Conservation (phyloP, 2,329 filamentous ascomycete genomes). For the Cladosporium austrohemisphaericum region DNA sequence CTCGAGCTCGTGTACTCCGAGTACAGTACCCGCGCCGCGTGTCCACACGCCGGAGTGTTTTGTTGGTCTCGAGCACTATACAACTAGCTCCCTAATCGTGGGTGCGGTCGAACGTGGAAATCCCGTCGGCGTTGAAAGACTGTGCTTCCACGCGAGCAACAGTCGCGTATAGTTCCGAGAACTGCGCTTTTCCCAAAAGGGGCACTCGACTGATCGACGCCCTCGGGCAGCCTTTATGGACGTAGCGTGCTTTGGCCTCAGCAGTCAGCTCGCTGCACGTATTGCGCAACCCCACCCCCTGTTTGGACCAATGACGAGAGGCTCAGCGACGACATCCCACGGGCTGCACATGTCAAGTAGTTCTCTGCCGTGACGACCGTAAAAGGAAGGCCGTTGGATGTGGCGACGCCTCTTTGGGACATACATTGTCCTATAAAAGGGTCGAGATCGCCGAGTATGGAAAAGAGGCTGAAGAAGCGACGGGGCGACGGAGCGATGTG, state of each 20-base stretch:
- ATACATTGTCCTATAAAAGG: not conserved
- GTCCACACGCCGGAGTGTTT: too few species aligned
- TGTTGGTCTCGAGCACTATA: too few species aligned
- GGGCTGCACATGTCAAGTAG: conserved; percentile 9
- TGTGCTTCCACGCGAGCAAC: conserved; percentile 13
- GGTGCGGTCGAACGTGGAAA: not conserved
- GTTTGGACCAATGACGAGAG: conserved; percentile 2
- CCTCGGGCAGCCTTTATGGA: not conserved
- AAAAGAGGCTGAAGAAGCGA: conserved; percentile 8
- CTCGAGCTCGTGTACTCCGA: too few species aligned
- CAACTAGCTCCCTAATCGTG: too few species aligned
- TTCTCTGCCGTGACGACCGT: not conserved
- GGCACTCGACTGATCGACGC: conserved; percentile 9
- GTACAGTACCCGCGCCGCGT: not conserved
- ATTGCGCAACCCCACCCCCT: conserved; percentile 10
- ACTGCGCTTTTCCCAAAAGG: not conserved
- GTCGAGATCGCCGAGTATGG: not conserved
- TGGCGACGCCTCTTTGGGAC: not conserved
- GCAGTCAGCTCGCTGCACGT: conserved; percentile 12
- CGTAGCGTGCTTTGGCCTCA: not conserved
- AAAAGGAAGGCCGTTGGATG: conserved; percentile 3
- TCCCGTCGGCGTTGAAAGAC: not conserved
- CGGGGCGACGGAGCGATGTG: not conserved
- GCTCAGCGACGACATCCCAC: not conserved
- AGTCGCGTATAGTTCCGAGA: not conserved